A percentile compares a stretch with the other conserved stretches of the same genome.
Conservation (phyloP, 352 stramenopile species). For the Lagenidium sp. region DNA sequence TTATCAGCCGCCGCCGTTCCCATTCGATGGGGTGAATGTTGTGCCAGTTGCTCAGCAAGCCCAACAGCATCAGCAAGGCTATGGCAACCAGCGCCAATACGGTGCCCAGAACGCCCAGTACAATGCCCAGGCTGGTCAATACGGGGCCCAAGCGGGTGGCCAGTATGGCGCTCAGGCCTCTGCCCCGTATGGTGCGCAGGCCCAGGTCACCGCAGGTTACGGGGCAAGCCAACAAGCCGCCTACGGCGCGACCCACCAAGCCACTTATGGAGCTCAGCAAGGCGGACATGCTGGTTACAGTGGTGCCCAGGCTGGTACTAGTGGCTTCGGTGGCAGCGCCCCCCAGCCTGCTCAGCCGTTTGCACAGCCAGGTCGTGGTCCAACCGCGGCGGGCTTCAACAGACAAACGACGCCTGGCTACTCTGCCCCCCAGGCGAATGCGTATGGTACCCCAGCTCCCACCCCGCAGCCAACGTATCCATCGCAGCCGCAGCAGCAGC, state of each 20-base stretch:
- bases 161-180: slow-evolving; percentile 32
- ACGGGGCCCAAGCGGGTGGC: slow-evolving; percentile 16
- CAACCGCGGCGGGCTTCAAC: no score
- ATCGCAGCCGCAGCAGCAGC: slow-evolving; percentile 4
- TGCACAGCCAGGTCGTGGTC: no score
- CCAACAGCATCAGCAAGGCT: slow-evolving; percentile 39
- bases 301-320: not conserved
- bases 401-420: no score
- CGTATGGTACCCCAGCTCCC: slow-evolving; percentile 1
- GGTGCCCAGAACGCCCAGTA: slow-evolving; percentile 14
- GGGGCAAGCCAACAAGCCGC: slow-evolving; percentile 9
- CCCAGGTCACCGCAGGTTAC: slow-evolving; percentile 8
- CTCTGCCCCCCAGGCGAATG: not conserved
- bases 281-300: no score
- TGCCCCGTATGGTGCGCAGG: slow-evolving; percentile 34
- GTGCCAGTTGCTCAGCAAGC: slow-evolving; percentile 45
- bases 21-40: slow-evolving; percentile 74
- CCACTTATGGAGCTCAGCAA: slow-evolving; percentile 11
- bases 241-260: slow-evolving; percentile 8
- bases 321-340: no score
- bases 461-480: not conserved
- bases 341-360: no score
- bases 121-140: slow-evolving; percentile 6
- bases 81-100: slow-evolving; percentile 26
- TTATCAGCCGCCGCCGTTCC: slow-evolving; percentile 76